Evolutionary conservation across 768 basidiomycete genomes (phyloP), one percentile per base, ranked within the genome.

Genomic region (Rhizopogon salebrosus): DNA sequence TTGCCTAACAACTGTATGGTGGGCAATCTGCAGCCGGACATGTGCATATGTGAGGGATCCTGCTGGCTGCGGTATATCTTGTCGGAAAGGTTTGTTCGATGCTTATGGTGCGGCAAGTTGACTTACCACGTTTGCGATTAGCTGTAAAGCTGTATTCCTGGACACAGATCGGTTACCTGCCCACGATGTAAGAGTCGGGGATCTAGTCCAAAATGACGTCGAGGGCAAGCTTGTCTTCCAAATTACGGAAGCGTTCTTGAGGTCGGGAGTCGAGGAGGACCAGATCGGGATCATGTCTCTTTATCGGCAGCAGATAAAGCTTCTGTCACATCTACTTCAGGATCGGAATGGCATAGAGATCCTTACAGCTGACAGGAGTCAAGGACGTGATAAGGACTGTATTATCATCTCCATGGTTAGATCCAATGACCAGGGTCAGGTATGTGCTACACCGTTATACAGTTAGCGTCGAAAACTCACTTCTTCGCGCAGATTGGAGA

Each of bases 271-370:
- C 18, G 59, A 65, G 5, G 74, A 86, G 52, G 71, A 79, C 1
- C 84, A 95, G 57, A 83, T 98, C 51, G 95, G 90, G 9, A 75
- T 97, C 57, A 87, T 99, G 60, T 90, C 95, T 4, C 73, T 94
- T 36, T 99, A 99, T 66, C 82, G 94, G 1, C 97, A 98, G 59
- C 97, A 99, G 64, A 87, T 95, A 72, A 98, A 98, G 71, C 76
- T 95, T 1, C 70, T 99, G 26, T 77, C 83, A 0, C 77, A 88
- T 57, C 68, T 87, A 40, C 66, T 98, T 35, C 70, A 75, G 31
- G 70, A 68, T 39, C 74, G 73, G 52, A 74, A 77, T 36, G 80
- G 74, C 2, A 74, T 95, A 13, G 95, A 98, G 67, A 81, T 94
- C 42, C 70, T 95, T 54, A 98, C 95, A 0, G 94, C 92, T 4